A percentile compares a stretch with the other conserved stretches of the same genome.
These are phyloP conservation scores for Apiospora hydei DNA, from an alignment of 2,329 filamentous ascomycete genomes.

Conservation along the genomic window DNA sequence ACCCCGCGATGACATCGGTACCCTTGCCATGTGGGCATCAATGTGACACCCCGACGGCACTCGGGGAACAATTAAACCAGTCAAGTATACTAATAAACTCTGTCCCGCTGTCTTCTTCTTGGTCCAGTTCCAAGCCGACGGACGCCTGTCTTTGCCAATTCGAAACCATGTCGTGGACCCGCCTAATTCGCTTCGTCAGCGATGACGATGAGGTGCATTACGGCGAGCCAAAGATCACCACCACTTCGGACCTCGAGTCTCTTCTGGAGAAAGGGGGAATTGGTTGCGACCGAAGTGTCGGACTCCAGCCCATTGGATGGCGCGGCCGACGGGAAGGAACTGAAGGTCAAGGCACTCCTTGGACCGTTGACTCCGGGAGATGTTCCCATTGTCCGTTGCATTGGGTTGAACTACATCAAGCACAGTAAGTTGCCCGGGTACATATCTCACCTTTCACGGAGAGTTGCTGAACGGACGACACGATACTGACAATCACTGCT, in stretches of 20 bases:
- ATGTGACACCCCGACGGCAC: no score
- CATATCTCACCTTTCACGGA: no score
- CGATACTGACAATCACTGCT: neutral
- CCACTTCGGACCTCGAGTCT: neutral
- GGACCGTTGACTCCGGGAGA: slow-evolving; percentile 58
- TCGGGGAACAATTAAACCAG: neutral
- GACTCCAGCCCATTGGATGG: neutral
- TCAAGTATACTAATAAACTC: neutral
- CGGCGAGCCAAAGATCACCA: neutral
- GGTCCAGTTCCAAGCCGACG: neutral
- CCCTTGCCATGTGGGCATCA: no score
- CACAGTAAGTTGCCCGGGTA: slow-evolving; percentile 42
- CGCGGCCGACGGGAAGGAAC: slow-evolving; percentile 30
- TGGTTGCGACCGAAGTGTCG: neutral
- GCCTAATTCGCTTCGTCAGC: neutral
- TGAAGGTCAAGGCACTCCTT: slow-evolving; percentile 59
- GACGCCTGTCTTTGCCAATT: neutral
- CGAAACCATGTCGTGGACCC: neutral
- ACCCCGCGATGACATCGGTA: neutral
- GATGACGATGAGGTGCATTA: neutral
- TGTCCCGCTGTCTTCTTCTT: neutral
- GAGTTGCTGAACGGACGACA: neutral
- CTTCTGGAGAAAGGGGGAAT: neutral
- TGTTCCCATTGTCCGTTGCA: slow-evolving; percentile 63
- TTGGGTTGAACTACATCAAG: slow-evolving; percentile 66